These are phyloP conservation scores for Aegilops sharonensis DNA, from an alignment of 176 grass and related monocot genomes.

Conservation along the genomic window DNA sequence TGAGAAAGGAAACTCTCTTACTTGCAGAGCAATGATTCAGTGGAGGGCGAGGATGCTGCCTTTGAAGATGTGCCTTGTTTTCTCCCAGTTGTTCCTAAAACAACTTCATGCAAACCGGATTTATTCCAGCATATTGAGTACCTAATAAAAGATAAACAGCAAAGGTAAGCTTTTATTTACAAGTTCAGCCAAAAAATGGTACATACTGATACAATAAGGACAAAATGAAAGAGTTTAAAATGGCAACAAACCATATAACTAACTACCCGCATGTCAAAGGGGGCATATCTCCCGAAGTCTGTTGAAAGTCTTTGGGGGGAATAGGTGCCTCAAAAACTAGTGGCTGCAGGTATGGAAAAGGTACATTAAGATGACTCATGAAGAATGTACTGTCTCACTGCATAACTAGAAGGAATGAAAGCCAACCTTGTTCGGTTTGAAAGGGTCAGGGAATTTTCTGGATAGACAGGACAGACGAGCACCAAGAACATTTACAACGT, in stretches of 20 bases:
- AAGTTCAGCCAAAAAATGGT: background rate
- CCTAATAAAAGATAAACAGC: slow-evolving; percentile 28
- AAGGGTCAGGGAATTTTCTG: slow-evolving; percentile 24
- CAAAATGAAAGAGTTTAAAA: background rate
- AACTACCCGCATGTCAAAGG: slow-evolving; percentile 97
- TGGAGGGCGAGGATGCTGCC: slow-evolving; percentile 59
- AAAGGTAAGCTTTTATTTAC: background rate
- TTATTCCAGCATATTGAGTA: slow-evolving; percentile 96
- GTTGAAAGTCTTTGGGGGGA: slow-evolving; percentile 65
- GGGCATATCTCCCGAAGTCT: slow-evolving; percentile 33
- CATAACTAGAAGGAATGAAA: background rate
- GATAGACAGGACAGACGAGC: slow-evolving; percentile 40
- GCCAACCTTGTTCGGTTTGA: slow-evolving; percentile 46
- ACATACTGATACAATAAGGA: background rate
- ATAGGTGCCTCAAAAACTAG: slow-evolving; percentile 59
- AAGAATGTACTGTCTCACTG: background rate
- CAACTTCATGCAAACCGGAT: slow-evolving; percentile 72
- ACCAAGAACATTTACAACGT: slow-evolving; percentile 41
- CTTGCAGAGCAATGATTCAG: slow-evolving; percentile 88
- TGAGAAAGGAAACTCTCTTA: slow-evolving; percentile 42
- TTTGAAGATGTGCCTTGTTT: slow-evolving; percentile 90
- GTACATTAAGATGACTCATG: background rate
- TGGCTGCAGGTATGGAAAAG: slow-evolving; percentile 38
- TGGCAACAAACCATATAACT: slow-evolving; percentile 53
- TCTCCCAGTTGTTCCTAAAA: slow-evolving; percentile 84